Base-by-base conservation (phyloP, 2,329 filamentous ascomycete genomes). In the Aspergillus tamarii region DNA sequence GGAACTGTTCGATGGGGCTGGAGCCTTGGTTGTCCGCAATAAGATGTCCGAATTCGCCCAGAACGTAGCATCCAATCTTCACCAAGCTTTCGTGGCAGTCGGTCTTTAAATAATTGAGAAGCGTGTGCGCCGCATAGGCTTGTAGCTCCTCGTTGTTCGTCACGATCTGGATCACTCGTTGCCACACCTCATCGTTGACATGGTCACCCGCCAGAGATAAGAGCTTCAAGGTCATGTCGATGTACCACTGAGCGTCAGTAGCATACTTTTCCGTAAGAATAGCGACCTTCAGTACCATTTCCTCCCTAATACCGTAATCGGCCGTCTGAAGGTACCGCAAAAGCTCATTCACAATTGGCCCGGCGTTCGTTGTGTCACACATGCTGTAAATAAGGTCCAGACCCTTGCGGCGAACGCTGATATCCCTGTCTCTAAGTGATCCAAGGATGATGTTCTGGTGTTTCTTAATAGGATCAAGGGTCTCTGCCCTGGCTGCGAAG, bases 111-210 rank as follows among this genome's bases (percentile, higher is more conserved):
- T 98, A 97, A 69, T 94, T 91, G 46, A 99, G 82, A 26, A 95
- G 93, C 71, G 96, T 96, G 75, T 96, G 92, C 5, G 95, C 93
- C 1, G 95, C 95, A 76, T 99, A 99, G 0, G 97, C 90, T 79
- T 99, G 95, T 12, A 99, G 85, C 77, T 98, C 94, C 78, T 99
- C 95, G 78, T 99, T 99, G 83, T 99, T 99, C 60, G 95, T 98
- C 64, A 98, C 94, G 71, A 99, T 98, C 77, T 99, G 95, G 67
- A 97, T 97, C 61, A 99, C 94, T 71, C 95, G 89, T 77, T 99
- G 95, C 95, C 95, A 99, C 21, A 99, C 95, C 80, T 99, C 95
- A 67, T 99, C 96, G 78, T 94, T 98, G 70, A 99, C 94, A 77
- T 99, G 95, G 74, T 99, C 95, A 69, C 95, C 95, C 3, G 96